Conservation (phyloP, 1,284 basidiomycete genomes). For the Sporisorium iseilematis-ciliati region DNA sequence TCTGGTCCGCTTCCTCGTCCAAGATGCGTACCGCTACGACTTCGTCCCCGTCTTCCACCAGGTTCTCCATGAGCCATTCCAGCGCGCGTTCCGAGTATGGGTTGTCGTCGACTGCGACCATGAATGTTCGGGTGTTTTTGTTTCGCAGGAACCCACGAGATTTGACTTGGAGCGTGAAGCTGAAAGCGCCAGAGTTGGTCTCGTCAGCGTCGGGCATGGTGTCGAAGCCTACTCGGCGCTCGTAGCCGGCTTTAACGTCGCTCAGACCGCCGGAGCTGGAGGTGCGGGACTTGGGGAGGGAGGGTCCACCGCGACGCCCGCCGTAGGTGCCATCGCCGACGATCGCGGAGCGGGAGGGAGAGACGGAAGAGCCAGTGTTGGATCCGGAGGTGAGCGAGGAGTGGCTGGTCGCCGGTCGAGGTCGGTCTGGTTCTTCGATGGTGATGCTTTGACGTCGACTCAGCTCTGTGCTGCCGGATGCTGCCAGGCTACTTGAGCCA, state of each 20-base stretch:
- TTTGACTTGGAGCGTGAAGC: constrained; percentile 78
- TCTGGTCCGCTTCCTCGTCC: constrained; percentile 79
- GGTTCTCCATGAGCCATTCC: constrained; percentile 77
- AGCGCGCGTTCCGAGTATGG: constrained; percentile 61
- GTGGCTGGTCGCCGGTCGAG: constrained; percentile 23
- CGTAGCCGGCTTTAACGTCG: constrained; percentile 58
- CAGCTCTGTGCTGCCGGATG: constrained; percentile 35
- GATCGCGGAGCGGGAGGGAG: constrained; percentile 27
- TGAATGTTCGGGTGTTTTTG: constrained; percentile 86
- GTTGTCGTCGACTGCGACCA: constrained; percentile 89
- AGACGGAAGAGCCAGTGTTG: constrained; percentile 15
- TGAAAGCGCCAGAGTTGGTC: constrained; percentile 58
- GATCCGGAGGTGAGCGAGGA: constrained; percentile 29
- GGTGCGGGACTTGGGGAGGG: constrained; percentile 45
- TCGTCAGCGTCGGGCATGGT: constrained; percentile 68
- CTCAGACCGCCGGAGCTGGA: constrained; percentile 51
- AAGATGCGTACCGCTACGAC: constrained; percentile 90
- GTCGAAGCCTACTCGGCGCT: constrained; percentile 68
- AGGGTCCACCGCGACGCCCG: constrained; percentile 44
- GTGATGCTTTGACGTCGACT: constrained; percentile 42
- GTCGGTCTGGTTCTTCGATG: constrained; percentile 48
- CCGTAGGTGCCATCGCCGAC: constrained; percentile 56
- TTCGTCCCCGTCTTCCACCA: constrained; percentile 94
- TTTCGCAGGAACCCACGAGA: constrained; percentile 83
- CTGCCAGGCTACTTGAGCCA: constrained; percentile 29